Percentiles rank a stretch among this genome's conserved stretches.
Conservation (phyloP, 176 grass and related monocot species). For the Neostapfia colusana region DNA sequence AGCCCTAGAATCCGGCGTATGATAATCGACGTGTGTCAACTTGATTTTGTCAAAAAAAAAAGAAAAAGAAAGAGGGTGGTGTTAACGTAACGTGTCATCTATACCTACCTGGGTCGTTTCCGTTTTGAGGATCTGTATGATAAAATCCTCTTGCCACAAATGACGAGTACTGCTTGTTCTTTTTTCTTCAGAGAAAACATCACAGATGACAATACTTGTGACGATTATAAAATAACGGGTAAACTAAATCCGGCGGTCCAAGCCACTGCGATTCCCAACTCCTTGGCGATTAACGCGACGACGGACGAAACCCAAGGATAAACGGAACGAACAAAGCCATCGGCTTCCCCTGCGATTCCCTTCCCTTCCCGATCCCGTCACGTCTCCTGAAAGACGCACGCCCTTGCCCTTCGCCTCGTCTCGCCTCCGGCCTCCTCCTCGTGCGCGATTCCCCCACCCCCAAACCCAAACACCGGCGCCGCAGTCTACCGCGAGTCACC, state of each 20-base stretch:
- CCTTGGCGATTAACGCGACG: slow-evolving; percentile 29
- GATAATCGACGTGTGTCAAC: background rate
- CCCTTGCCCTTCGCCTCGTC: background rate
- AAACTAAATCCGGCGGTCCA: background rate
- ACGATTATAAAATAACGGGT: background rate
- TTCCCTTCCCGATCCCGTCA: slow-evolving; percentile 53
- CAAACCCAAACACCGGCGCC: slow-evolving; percentile 1
- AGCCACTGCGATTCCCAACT: slow-evolving; percentile 34
- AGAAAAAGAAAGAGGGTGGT: background rate
- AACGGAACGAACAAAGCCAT: slow-evolving; percentile 48
- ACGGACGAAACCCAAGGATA: slow-evolving; percentile 44
- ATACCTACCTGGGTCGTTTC: background rate
- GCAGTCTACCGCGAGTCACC: slow-evolving; percentile 49
- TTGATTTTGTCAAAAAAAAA: background rate
- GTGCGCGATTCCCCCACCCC: slow-evolving; percentile 46
- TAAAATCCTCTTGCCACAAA: background rate
- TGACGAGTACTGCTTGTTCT: background rate
- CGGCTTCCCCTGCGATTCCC: slow-evolving; percentile 30
- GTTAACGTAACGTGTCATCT: background rate
- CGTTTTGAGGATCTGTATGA: background rate
- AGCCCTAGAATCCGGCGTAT: background rate
- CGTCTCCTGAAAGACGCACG: slow-evolving; percentile 40
- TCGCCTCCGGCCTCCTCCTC: background rate
- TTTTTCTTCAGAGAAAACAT: background rate
- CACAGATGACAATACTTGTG: background rate